These are phyloP conservation scores for Cephalotrichum gorgonifer DNA, from an alignment of 2,329 filamentous ascomycete genomes.

Conservation along the genomic window DNA sequence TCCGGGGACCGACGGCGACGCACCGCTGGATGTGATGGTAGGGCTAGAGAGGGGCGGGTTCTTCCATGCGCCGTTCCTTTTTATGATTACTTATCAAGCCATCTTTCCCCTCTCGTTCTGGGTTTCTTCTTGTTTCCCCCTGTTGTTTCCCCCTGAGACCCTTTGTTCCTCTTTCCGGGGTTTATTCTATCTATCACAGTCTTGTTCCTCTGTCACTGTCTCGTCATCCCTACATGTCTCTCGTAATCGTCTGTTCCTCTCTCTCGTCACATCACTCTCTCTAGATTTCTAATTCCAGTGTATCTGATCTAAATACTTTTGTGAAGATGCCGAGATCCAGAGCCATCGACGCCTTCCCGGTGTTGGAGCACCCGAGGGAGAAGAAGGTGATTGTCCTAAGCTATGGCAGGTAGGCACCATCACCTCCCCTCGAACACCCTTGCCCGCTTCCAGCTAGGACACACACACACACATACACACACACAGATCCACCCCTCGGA, in stretches of 20 bases:
- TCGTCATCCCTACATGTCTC: too few species aligned
- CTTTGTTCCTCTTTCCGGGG: not conserved
- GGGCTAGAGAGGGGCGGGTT: too few species aligned
- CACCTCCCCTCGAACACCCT: not conserved
- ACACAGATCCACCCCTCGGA: too few species aligned
- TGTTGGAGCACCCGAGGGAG: conserved; percentile 16
- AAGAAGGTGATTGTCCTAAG: conserved; percentile 26
- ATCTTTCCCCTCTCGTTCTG: not conserved
- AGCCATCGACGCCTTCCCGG: conserved; percentile 21
- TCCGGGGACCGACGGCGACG: too few species aligned
- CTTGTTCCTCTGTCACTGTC: too few species aligned
- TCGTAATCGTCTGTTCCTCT: too few species aligned
- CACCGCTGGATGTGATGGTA: too few species aligned
- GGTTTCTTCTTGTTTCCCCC: too few species aligned
- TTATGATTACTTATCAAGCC: not conserved
- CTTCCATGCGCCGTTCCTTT: too few species aligned
- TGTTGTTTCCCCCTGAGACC: too few species aligned
- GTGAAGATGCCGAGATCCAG: conserved; percentile 22
- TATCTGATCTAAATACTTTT: not conserved
- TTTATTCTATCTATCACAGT: too few species aligned
- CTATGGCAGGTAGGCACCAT: conserved; percentile 20
- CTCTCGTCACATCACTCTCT: not conserved
- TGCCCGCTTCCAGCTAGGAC: not conserved
- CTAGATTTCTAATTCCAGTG: not conserved
- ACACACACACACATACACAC: too few species aligned